phyloP scores from a whole-genome alignment of 2,329 filamentous ascomycete species.

The Blastomyces percursus region DNA sequence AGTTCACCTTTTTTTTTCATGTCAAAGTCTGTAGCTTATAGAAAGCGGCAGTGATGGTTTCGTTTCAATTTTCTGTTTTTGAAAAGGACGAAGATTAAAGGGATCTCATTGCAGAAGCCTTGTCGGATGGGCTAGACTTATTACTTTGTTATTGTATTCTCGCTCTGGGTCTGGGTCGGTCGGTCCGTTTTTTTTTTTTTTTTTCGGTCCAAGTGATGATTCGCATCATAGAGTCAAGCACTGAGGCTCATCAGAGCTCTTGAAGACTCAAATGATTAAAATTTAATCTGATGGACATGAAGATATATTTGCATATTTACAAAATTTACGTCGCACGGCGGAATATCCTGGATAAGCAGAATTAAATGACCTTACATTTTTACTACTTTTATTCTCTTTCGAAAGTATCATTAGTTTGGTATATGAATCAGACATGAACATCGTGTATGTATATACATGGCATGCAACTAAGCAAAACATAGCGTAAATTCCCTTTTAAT shows the following conservation, averaged over 20 bases:
- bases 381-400: not conserved
- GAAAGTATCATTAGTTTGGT: not conserved
- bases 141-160: conserved; percentile 18
- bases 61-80: conserved; percentile 25
- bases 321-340: not conserved
- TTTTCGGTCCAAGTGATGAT: conserved; percentile 68
- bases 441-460: conserved; percentile 3
- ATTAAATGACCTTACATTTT: not conserved
- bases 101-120: conserved; percentile 43
- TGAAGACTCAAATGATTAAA: conserved; percentile 40
- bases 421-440: not conserved
- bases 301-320: not conserved
- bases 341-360: not conserved
- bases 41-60: conserved; percentile 35
- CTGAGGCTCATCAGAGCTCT: conserved; percentile 51
- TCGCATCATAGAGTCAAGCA: conserved; percentile 98
- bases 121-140: conserved; percentile 59
- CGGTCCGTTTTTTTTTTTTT: not conserved
- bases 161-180: conserved; percentile 12
- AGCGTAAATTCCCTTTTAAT: not conserved
- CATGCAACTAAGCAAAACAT: not conserved
- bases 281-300: conserved; percentile 39
- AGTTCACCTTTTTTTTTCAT: conserved; percentile 43
- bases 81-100: conserved; percentile 11
- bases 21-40: conserved; percentile 44